A percentile compares a stretch with the other conserved stretches of the same genome.
Evolutionary conservation across 345 rosid species (phyloP).

Genomic region (Reutealis trisperma): DNA sequence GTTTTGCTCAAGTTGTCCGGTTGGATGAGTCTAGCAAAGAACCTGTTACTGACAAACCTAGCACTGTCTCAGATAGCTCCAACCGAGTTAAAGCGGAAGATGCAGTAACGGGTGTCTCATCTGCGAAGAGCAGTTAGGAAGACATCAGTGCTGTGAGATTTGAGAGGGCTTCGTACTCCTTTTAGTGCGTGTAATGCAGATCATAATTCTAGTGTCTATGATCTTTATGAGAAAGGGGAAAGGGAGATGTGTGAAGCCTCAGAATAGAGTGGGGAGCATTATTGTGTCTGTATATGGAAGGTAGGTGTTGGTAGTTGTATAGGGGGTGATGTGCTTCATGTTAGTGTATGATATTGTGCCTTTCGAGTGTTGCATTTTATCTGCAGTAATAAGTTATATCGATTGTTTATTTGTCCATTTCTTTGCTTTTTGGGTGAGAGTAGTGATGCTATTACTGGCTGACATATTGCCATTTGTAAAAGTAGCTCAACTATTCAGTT

Average conservation of each 20-base stretch:
- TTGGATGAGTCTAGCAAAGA: constrained; percentile 67
- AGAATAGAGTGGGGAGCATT: constrained; percentile 11
- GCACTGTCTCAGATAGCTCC: constrained; percentile 38
- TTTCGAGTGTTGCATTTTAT: constrained; percentile 31
- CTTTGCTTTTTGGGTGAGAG: constrained; percentile 26
- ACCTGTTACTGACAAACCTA: constrained; percentile 27
- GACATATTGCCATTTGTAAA: constrained; percentile 46
- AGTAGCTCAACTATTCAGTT: constrained; percentile 34
- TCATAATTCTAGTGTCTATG: too few relatives aligned
- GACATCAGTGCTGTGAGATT: constrained; percentile 22
- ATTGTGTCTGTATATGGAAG: constrained; percentile 26
- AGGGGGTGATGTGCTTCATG: constrained; percentile 33
- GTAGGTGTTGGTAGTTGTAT: constrained; percentile 31
- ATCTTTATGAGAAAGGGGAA: too few relatives aligned
- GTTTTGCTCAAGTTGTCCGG: constrained; percentile 59
- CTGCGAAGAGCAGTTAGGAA: constrained; percentile 53
- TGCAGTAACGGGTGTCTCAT: constrained; percentile 36
- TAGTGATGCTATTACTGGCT: constrained; percentile 23
- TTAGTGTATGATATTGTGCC: constrained; percentile 49
- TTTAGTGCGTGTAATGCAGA: too few relatives aligned
- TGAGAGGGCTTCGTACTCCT: neutral
- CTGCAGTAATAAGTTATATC: constrained; percentile 34
- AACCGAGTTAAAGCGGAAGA: constrained; percentile 48
- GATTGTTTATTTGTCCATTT: constrained; percentile 19
- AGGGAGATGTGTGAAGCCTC: too few relatives aligned